Conservation (phyloP, 2,329 filamentous ascomycete species). For the Hortaea werneckii region DNA sequence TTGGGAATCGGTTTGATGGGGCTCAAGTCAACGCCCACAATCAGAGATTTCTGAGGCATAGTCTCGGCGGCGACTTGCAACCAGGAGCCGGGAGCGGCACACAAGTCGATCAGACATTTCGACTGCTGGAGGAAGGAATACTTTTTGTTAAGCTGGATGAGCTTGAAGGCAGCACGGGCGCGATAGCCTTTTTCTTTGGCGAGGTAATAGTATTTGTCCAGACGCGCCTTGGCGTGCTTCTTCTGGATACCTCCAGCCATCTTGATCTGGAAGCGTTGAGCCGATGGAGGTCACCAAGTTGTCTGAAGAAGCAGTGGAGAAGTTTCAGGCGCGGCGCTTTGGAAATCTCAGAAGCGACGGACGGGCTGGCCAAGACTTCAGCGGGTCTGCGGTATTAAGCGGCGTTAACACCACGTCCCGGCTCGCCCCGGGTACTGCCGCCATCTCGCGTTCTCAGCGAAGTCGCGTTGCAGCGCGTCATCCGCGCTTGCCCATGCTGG, state of each 20-base stretch:
- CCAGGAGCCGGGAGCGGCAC: conserved; percentile 93
- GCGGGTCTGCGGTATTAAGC: too few species aligned
- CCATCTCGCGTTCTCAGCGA: too few species aligned
- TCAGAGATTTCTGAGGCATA: conserved; percentile 83
- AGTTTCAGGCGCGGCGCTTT: too few species aligned
- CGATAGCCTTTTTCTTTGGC: conserved; percentile 98
- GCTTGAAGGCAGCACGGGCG: conserved; percentile 91
- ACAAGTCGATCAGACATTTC: conserved; percentile 93
- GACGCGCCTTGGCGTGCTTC: conserved; percentile 96
- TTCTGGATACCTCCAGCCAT: conserved; percentile 82
- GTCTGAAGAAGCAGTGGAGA: too few species aligned
- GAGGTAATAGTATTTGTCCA: conserved; percentile 98
- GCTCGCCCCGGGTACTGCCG: too few species aligned
- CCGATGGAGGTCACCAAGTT: neutral
- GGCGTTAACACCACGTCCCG: too few species aligned
- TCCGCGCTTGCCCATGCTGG: too few species aligned
- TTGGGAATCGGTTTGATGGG: conserved; percentile 94
- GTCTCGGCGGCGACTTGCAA: conserved; percentile 92
- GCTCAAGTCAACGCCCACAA: conserved; percentile 85
- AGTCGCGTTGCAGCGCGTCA: too few species aligned
- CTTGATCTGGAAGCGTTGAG: neutral
- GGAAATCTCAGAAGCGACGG: too few species aligned
- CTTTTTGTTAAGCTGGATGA: conserved; percentile 97
- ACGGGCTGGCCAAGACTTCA: too few species aligned
- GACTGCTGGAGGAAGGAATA: conserved; percentile 97